These are phyloP conservation scores for Setaria italica DNA, from an alignment of 202 grass and related monocot genomes.

Conservation along the genomic window DNA sequence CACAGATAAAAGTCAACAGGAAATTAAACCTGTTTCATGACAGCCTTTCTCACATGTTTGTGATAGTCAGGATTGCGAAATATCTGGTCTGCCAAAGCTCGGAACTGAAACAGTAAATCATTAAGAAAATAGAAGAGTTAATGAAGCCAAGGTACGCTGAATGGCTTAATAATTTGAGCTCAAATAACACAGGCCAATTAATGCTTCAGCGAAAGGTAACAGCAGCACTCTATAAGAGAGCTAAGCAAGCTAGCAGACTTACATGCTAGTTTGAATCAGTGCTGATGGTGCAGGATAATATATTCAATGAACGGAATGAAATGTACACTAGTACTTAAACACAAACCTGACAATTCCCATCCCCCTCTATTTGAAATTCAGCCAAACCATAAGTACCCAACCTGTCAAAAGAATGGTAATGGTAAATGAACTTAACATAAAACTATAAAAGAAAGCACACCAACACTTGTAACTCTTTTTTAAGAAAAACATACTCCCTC, in stretches of 20 bases:
- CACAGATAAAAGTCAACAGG: background rate
- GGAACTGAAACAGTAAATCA: slow-evolving; percentile 67
- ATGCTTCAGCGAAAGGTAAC: slow-evolving; percentile 22
- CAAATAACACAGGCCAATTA: background rate
- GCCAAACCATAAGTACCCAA: slow-evolving; percentile 80
- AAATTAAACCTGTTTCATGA: slow-evolving; percentile 77
- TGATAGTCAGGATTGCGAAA: slow-evolving; percentile 96
- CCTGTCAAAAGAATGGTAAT: slow-evolving; percentile 50
- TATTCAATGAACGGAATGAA: slow-evolving; percentile 5
- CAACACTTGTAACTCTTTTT: background rate
- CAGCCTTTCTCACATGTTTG: slow-evolving; percentile 79
- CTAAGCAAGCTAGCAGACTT: background rate
- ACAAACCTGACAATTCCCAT: slow-evolving; percentile 97
- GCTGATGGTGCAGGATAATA: background rate
- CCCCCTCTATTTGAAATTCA: slow-evolving; percentile 96
- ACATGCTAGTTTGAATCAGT: background rate
- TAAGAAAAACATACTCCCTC: background rate
- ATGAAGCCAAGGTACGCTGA: background rate
- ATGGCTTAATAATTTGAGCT: background rate
- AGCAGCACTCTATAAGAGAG: background rate
- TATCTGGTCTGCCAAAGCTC: slow-evolving; percentile 97
- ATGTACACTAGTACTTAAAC: slow-evolving; percentile 6
- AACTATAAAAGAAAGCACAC: background rate
- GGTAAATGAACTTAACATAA: slow-evolving; percentile 40
- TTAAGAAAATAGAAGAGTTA: slow-evolving; percentile 17